Percentiles rank a stretch among this genome's conserved stretches.
phyloP scores from a whole-genome alignment of 768 basidiomycete genomes.

The Xerocomellus intermedius region DNA sequence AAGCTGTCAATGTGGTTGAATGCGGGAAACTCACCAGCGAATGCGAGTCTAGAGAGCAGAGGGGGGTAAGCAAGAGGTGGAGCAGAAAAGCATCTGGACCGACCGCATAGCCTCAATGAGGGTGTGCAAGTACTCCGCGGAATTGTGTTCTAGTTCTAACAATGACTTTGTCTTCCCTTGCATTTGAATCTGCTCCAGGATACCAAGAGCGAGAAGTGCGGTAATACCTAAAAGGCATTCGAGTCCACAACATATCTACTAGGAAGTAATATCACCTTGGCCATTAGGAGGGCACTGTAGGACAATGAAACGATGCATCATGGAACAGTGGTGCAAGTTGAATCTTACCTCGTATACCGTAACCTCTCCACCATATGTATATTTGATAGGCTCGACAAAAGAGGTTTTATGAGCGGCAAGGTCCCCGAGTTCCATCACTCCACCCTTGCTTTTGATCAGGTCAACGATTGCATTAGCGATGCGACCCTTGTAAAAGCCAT shows the following conservation, averaged over 20 bases:
- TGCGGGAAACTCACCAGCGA: constrained; percentile 57
- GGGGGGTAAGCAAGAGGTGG: not conserved
- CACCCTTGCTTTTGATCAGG: constrained; percentile 80
- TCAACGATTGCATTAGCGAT: constrained; percentile 89
- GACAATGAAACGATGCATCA: not conserved
- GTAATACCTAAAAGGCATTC: constrained; percentile 60
- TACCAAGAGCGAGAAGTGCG: constrained; percentile 88
- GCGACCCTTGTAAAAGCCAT: constrained; percentile 92
- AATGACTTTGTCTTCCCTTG: constrained; percentile 68
- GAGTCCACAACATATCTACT: not conserved
- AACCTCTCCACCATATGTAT: constrained; percentile 82
- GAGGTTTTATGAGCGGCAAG: constrained; percentile 77
- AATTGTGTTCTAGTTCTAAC: constrained; percentile 85
- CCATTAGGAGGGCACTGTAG: constrained; percentile 91
- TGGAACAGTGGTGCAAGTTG: not conserved
- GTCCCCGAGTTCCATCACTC: constrained; percentile 93
- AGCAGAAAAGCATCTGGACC: constrained; percentile 15
- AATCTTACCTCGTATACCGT: constrained; percentile 84
- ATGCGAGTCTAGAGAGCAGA: constrained; percentile 48
- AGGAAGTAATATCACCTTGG: constrained; percentile 57
- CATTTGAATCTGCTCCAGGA: constrained; percentile 82
- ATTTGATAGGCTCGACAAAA: constrained; percentile 87
- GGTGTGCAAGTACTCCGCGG: constrained; percentile 82
- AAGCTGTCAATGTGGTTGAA: not conserved
- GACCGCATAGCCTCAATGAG: constrained; percentile 84